Evolutionary conservation across 306 rosid genomes (phyloP).

Genomic region (Cajanus cajan): DNA sequence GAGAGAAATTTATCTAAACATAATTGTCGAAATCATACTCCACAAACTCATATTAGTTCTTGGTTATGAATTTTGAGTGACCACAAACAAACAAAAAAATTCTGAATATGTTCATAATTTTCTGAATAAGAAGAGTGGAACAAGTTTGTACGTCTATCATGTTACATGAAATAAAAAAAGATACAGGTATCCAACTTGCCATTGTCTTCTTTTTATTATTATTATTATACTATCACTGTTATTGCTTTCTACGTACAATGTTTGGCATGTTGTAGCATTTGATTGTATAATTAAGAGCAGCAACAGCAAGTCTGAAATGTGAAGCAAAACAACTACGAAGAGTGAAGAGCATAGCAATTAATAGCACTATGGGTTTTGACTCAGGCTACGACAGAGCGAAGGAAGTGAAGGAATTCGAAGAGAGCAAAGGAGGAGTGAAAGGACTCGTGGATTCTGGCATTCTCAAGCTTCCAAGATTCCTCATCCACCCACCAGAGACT

Average conservation of each 20-base stretch:
- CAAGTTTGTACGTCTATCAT: no score
- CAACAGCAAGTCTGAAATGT: slow-evolving; percentile 26
- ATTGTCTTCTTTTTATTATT: not conserved
- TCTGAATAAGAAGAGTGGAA: no score
- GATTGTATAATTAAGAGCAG: slow-evolving; percentile 21
- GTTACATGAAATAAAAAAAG: no score
- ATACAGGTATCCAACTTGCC: slow-evolving; percentile 1
- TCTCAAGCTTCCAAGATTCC: slow-evolving; percentile 57
- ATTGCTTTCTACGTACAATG: slow-evolving; percentile 15
- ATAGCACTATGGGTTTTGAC: not conserved
- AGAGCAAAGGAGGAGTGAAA: slow-evolving; percentile 71
- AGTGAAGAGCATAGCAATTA: no score
- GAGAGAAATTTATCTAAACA: no score
- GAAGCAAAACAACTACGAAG: no score
- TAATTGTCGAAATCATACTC: no score
- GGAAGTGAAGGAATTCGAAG: slow-evolving; percentile 70
- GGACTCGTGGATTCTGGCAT: slow-evolving; percentile 69
- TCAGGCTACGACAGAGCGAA: slow-evolving; percentile 52
- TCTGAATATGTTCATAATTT: no score
- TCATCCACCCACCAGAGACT: slow-evolving; percentile 51
- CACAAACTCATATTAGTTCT: no score
- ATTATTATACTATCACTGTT: no score
- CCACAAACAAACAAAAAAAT: no score
- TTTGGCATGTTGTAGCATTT: slow-evolving; percentile 40
- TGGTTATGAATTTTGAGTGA: no score